Evolutionary conservation across 2,329 filamentous ascomycete species (phyloP).

Genomic region (Fusarium sublunatum): DNA sequence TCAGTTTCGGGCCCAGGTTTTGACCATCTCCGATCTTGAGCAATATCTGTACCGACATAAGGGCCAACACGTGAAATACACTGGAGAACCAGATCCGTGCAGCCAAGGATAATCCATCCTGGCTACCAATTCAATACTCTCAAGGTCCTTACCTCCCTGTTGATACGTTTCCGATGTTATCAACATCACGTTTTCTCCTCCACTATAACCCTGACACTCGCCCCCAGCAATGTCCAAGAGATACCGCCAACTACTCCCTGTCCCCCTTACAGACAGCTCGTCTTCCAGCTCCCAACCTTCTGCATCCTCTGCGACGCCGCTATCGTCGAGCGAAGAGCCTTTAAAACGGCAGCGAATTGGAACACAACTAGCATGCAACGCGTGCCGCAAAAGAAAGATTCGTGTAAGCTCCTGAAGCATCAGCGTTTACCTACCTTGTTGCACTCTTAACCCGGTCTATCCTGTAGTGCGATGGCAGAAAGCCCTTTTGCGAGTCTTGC

Average conservation of each 20-base stretch:
- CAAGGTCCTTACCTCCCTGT: not conserved
- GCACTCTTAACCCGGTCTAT: not conserved
- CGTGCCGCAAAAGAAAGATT: constrained; percentile 24
- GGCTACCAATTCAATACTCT: not conserved
- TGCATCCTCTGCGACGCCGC: constrained; percentile 16
- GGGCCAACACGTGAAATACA: constrained; percentile 8
- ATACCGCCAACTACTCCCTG: constrained; percentile 25
- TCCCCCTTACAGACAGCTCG: constrained; percentile 5
- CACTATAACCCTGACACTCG: not conserved
- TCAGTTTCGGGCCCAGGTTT: not conserved
- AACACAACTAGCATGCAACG: constrained; percentile 21
- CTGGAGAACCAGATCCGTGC: not conserved
- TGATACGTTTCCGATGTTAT: not conserved
- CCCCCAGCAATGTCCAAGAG: constrained; percentile 28
- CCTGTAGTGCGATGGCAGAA: constrained; percentile 13
- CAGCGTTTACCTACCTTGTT: no score
- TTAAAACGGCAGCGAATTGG: constrained; percentile 24
- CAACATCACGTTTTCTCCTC: not conserved
- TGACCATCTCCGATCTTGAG: not conserved
- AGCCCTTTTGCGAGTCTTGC: constrained; percentile 19
- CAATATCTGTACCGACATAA: not conserved
- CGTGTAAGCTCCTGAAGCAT: constrained; percentile 6
- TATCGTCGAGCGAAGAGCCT: constrained; percentile 14
- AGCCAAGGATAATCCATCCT: not conserved
- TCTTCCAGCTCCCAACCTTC: constrained; percentile 9